Evolutionary conservation across 352 stramenopile species (phyloP), one percentile per base, ranked within the genome.

Genomic region (Globisporangium spiculum): DNA sequence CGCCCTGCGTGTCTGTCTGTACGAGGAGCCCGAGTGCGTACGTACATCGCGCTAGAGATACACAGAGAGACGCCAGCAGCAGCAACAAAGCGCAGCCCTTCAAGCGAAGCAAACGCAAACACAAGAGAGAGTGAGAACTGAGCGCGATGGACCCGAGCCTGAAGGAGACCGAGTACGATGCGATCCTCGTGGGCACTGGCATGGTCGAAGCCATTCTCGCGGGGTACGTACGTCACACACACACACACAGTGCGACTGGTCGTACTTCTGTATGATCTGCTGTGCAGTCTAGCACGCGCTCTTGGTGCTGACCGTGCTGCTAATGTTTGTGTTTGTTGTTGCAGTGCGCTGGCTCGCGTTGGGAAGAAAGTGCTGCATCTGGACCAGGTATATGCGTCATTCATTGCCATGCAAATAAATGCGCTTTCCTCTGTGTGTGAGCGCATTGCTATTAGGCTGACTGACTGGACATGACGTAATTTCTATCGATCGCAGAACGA

Each of bases 341-440:
- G 2, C 38, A 92, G 84, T 3, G 82, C 84, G 7, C 75, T 93
- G 20, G 82, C 84, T 54, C 81, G 84, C 46, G 78, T 81, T 4
- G 84, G 84, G 59, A 86, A 91, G 68, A 90, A 87, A 68, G 83
- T 92, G 72, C 79, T 93, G 70, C 85, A 93, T 71, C 70, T 91
- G 4, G 85, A 93, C 65, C 81, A 90, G 78, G 83, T 93, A 73
- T 32, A 44, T 22, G 2, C 36, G 3, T 6, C 38, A 48, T 48
- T 20, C 5, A 3, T 34, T 53, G 5, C 1, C 2, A 22, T 10
- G 5, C 41, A 34, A 36, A 36, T 36, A 36, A 36, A 36, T 36
- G 32, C 32, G 32, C 32, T 36, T 36, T 36, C 32, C 32, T 57
- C 27, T 50, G 3, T 46, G 41, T 48, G 1, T 52, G 24, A 6